Base-by-base conservation (phyloP, 495 filamentous ascomycete species). In the Delitschia confertaspora region DNA sequence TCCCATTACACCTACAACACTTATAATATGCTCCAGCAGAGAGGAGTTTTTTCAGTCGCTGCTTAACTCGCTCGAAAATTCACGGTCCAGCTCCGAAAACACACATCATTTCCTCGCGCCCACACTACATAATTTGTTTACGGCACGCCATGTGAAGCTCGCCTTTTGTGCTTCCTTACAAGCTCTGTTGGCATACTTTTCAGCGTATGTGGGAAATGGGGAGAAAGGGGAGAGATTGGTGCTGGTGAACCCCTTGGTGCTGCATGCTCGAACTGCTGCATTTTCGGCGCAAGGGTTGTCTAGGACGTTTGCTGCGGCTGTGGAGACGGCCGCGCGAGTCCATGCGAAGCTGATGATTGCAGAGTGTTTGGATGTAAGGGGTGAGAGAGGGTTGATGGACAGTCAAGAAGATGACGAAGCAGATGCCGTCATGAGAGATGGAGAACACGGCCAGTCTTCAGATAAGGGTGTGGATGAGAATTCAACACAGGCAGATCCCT, bases 231-330 rank as follows among this genome's bases (percentile, higher is more conserved):
- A 33, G 11, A 56, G 75, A 18, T 61, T 94, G 10, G 69, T 78
- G 9, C 60, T 88, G 8, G 74, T 84, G 46, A 76, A 84, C 40
- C 67, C 82, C 33, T 53, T 93, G 8, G 61, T 67, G 21, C 60
- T 85, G 25, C 88, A 94, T 63, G 68, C 68, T n/a, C 62, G 69
- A 20, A 88, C 83, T 3, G 74, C 75, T 42, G 85, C 91, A 54
- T 88, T 82, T 70, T 88, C 83, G 31, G 85, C 80, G 0, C 87
- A 93, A 59, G 88, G 86, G 0, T 60, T 95, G 4, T 75, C 75
- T 36, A 75, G 78, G 54, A 84, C 79, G 4, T 66, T 83, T 11
- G 74, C 87, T 8, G 60, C 62, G 17, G 63, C 81, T 5, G 75
- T 88, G 20, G 87, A 93, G 52, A 68, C 76, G 6, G 78, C 80